A percentile compares a stretch with the other conserved stretches of the same genome.
phyloP scores from a whole-genome alignment of 352 stramenopile species.

The Phytophthora megakarya region DNA sequence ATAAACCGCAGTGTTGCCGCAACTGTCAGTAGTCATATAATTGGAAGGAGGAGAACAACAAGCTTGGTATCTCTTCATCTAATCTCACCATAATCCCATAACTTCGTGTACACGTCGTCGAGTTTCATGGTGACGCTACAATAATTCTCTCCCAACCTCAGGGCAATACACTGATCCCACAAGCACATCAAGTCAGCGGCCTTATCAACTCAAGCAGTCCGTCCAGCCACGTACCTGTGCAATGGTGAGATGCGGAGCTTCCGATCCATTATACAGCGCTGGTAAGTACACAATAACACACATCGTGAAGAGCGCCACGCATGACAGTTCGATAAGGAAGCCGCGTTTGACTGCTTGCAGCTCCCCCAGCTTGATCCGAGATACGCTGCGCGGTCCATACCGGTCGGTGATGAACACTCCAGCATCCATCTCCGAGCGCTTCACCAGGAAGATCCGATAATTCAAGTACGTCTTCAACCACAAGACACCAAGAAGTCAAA shows the following conservation, averaged over 20 bases:
- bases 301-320: constrained; percentile 50
- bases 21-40: constrained; percentile 5
- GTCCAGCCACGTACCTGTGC: constrained; percentile 21
- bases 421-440: constrained; percentile 57
- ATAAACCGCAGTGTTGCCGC: background rate
- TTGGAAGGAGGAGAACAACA: too few relatives aligned
- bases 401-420: constrained; percentile 65
- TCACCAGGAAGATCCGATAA: constrained; percentile 58
- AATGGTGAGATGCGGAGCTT: constrained; percentile 45
- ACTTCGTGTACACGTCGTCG: constrained; percentile 48
- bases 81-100: constrained; percentile 62
- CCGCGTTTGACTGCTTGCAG: constrained; percentile 50
- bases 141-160: constrained; percentile 54
- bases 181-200: constrained; percentile 8
- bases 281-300: constrained; percentile 62
- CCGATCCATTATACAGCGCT: constrained; percentile 46
- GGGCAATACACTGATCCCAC: constrained; percentile 46
- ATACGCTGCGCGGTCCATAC: constrained; percentile 52
- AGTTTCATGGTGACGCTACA: constrained; percentile 53
- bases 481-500: constrained; percentile 3
- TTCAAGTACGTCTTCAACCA: constrained; percentile 58
- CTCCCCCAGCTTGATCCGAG: constrained; percentile 46
- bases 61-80: background rate
- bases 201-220: background rate
- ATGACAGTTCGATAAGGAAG: constrained; percentile 57